Conservation (phyloP, 306 rosid species). For the Castanea crenata region DNA sequence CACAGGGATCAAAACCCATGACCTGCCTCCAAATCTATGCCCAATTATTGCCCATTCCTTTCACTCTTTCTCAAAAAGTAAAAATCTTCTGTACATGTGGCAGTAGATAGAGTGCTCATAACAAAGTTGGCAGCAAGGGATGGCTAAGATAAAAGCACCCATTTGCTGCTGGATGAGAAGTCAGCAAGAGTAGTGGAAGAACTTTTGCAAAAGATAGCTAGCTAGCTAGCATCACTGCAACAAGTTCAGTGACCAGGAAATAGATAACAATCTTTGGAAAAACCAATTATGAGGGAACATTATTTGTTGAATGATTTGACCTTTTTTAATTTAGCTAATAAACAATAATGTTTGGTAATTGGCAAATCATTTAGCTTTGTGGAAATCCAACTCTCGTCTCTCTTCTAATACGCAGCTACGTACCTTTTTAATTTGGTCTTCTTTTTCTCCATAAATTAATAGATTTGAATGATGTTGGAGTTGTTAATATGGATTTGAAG, state of each 20-base stretch:
- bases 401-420: neutral
- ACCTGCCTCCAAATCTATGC: slow-evolving; percentile 21
- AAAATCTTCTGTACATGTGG: slow-evolving; percentile 6
- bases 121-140: slow-evolving; percentile 27
- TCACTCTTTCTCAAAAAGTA: slow-evolving; percentile 14
- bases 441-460: neutral
- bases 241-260: neutral
- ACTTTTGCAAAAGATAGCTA: neutral
- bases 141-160: slow-evolving; percentile 27
- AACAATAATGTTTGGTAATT: neutral
- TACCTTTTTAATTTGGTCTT: neutral
- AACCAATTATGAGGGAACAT: neutral
- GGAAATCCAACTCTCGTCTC: neutral
- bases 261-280: neutral
- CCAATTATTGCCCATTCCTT: slow-evolving; percentile 47
- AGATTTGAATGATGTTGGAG: slow-evolving; percentile 24
- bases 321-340: neutral
- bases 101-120: slow-evolving; percentile 18
- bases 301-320: neutral
- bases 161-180: slow-evolving; percentile 14
- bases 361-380: neutral
- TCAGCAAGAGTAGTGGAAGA: neutral
- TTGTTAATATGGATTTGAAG: slow-evolving; percentile 33
- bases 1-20: slow-evolving; percentile 12
- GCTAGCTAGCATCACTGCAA: neutral